phyloP scores from a whole-genome alignment of 257 asterid genomes.

The Oldenlandia corymbosa region DNA sequence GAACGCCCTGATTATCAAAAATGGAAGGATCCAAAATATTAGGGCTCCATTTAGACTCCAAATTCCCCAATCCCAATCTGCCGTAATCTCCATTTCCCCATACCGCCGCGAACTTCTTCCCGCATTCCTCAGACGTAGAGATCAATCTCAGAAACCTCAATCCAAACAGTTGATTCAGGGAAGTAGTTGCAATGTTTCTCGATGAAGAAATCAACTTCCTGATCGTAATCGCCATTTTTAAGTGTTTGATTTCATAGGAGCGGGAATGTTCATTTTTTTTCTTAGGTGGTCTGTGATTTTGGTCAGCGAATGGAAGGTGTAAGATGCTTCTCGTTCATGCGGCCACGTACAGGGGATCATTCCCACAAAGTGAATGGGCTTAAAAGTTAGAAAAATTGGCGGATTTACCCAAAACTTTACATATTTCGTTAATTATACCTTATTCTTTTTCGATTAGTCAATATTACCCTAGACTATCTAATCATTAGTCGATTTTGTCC shows the following conservation, averaged over 20 bases:
- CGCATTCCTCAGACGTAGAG: constrained; percentile 28
- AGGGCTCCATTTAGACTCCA: constrained; percentile 83
- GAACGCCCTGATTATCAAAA: constrained; percentile 57
- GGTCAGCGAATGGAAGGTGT: background rate
- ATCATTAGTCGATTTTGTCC: no score
- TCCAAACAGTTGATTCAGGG: background rate
- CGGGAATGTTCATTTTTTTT: background rate
- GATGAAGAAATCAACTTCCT: constrained; percentile 3
- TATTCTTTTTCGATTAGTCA: no score
- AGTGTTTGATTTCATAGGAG: background rate
- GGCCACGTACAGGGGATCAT: background rate
- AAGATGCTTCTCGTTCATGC: background rate
- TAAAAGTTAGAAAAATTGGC: no score
- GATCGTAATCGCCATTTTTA: constrained; percentile 8
- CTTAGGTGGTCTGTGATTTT: background rate
- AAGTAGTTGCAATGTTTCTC: background rate
- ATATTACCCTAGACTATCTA: no score
- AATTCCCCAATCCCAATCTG: constrained; percentile 77
- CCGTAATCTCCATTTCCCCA: constrained; percentile 99
- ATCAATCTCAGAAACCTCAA: constrained; percentile 36
- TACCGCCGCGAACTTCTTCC: constrained; percentile 61
- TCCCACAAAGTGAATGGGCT: no score
- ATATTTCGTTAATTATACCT: no score
- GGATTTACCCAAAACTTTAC: no score
- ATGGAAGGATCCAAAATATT: constrained; percentile 45